A percentile compares a stretch with the other conserved stretches of the same genome.
Evolutionary conservation across 2,329 filamentous ascomycete genomes (phyloP).

Genomic region (Albophoma yamanashiensis): DNA sequence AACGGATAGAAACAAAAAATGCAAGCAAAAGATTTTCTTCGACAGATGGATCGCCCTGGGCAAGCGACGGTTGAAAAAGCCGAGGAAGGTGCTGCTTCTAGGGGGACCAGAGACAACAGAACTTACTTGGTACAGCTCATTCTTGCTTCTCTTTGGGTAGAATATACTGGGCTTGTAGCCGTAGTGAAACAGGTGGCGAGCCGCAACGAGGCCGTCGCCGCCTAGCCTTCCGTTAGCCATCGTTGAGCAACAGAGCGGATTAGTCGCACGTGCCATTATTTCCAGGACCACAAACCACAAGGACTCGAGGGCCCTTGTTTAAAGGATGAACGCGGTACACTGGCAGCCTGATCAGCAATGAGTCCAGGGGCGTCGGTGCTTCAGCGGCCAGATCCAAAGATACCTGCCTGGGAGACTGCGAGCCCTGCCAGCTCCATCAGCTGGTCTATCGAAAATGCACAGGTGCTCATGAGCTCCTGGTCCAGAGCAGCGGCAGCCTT

Average conservation of each 20-base stretch:
- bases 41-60: no score
- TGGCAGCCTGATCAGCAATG: conserved; percentile 20
- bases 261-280: conserved; percentile 44
- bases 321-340: conserved; percentile 79
- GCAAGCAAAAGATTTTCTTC: neutral
- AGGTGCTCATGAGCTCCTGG: conserved; percentile 82
- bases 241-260: neutral
- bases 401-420: conserved; percentile 83
- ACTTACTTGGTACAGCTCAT: conserved; percentile 73
- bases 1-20: conserved; percentile 7
- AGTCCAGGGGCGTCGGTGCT: neutral
- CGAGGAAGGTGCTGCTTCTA: neutral
- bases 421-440: conserved; percentile 94
- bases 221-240: conserved; percentile 39
- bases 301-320: conserved; percentile 56
- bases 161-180: conserved; percentile 84
- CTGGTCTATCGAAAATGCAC: conserved; percentile 88
- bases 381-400: neutral
- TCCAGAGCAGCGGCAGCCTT: conserved; percentile 85
- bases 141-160: conserved; percentile 86
- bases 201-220: conserved; percentile 89
- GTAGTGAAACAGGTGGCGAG: conserved; percentile 83
- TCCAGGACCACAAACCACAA: conserved; percentile 84
- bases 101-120: neutral
- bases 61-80: neutral